phyloP scores from a whole-genome alignment of 768 basidiomycete genomes.

The Leucocoprinus sp. region DNA sequence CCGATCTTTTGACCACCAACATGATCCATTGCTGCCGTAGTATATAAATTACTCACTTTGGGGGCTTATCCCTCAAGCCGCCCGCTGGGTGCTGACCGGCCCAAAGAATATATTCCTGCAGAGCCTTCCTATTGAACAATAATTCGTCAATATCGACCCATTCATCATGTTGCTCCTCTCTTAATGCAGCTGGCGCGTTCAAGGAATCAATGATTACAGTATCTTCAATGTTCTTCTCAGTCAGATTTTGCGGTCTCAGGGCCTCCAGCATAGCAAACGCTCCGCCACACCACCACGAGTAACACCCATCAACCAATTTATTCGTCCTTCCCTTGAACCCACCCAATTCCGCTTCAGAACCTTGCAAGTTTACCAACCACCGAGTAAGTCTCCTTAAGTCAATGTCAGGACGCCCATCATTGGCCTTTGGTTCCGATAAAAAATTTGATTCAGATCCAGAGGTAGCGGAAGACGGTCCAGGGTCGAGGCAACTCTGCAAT shows the following conservation, averaged over 20 bases:
- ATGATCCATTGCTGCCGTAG: not conserved
- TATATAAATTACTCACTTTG: conserved; percentile 50
- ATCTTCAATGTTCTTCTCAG: conserved; percentile 23
- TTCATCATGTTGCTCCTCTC: not conserved
- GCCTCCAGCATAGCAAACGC: conserved; percentile 72
- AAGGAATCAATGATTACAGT: conserved; percentile 9
- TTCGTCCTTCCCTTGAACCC: conserved; percentile 93
- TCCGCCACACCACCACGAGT: conserved; percentile 99
- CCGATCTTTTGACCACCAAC: conserved; percentile 26
- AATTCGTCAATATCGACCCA: conserved; percentile 67
- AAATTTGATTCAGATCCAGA: not conserved
- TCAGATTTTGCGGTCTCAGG: conserved; percentile 26
- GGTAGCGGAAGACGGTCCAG: conserved; percentile 6
- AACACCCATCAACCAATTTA: conserved; percentile 99
- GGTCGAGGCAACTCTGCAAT: conserved; percentile 47
- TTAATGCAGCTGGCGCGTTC: conserved; percentile 7
- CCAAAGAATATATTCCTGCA: conserved; percentile 82
- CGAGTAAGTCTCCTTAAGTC: conserved; percentile 56
- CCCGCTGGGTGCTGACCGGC: conserved; percentile 83
- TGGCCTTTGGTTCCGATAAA: not conserved
- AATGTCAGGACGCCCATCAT: conserved; percentile 31
- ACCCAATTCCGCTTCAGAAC: conserved; percentile 71
- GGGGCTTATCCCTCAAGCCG: conserved; percentile 91
- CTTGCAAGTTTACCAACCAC: conserved; percentile 87
- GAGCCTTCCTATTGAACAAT: conserved; percentile 49